Evolutionary conservation across 2,329 filamentous ascomycete genomes (phyloP).

Genomic region (Boeremia lycopersici): DNA sequence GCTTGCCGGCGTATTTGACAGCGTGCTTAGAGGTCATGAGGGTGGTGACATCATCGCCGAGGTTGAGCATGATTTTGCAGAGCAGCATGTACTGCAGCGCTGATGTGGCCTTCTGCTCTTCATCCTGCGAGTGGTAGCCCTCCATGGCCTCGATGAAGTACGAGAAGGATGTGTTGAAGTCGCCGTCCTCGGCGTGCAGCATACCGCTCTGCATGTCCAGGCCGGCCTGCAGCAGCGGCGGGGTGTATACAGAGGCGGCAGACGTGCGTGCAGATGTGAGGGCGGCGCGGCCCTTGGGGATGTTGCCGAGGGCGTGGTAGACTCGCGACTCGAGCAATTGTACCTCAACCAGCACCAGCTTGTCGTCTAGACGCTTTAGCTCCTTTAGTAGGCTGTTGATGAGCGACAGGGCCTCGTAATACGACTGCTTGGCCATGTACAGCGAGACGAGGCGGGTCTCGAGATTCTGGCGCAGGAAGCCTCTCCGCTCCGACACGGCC

Average conservation of each 20-base stretch:
- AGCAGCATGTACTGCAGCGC: constrained; percentile 99
- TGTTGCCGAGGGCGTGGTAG: constrained; percentile 96
- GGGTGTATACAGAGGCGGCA: constrained; percentile 96
- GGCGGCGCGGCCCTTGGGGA: constrained; percentile 92
- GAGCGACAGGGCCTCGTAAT: constrained; percentile 94
- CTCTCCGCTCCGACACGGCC: constrained; percentile 91
- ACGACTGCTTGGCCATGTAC: constrained; percentile 96
- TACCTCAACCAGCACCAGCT: constrained; percentile 95
- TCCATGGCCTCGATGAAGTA: constrained; percentile 99
- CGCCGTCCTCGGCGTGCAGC: constrained; percentile 97
- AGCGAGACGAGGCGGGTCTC: constrained; percentile 92
- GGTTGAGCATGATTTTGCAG: constrained; percentile 99
- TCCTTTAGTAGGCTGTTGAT: constrained; percentile 97
- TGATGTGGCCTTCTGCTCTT: constrained; percentile 86
- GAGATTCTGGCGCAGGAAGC: constrained; percentile 96
- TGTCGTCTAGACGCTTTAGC: constrained; percentile 97
- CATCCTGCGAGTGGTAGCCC: constrained; percentile 93
- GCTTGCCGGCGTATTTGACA: constrained; percentile 92
- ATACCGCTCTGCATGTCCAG: constrained; percentile 99
- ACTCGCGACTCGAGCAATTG: constrained; percentile 96
- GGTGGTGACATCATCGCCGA: constrained; percentile 92
- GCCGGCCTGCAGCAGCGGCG: constrained; percentile 90
- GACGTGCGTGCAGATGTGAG: constrained; percentile 93
- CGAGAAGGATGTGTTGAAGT: constrained; percentile 98
- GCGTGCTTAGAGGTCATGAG: constrained; percentile 97